Base-by-base conservation (phyloP, 495 filamentous ascomycete genomes). In the Rhizodiscina lignyota region DNA sequence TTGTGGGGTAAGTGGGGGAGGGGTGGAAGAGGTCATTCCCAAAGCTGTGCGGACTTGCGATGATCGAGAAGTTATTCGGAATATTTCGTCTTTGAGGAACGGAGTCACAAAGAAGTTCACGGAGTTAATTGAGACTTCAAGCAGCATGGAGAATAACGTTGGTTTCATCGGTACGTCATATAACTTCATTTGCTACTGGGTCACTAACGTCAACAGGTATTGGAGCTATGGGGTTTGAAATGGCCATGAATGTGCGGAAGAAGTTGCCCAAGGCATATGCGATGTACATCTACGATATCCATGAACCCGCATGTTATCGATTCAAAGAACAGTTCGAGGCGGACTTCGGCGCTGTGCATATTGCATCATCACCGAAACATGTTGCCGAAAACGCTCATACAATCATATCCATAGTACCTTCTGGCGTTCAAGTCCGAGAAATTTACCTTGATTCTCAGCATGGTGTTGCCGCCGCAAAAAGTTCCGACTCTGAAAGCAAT, bases 181-280 rank as follows among this genome's bases (percentile, higher is more conserved):
- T n/a, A 21, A 4, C 27, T 34, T 4, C 21, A 29, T 34, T n/a
- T n/a, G n/a, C n/a, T n/a, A n/a, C n/a, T n/a, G n/a, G n/a, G n/a
- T n/a, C n/a, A 34, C 29, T 41, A 35, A 45, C 24, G 22, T 3
- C 24, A 20, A 33, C 16, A 47, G 44, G 44, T 17, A 40, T 47
- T 20, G 44, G 44, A 35, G 44, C 41, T 4, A 47, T 47, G 44
- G 44, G 44, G n/a, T 47, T 40, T 26, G 28, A 40, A 17, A 47
- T 47, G 44, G 44, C 41, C 11, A 21, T 27, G 15, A 47, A 47
- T 31, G 30, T 47, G 18, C 40, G 40, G 19, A 29, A 32, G 11
- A 40, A 47, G 15, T 24, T 37, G 15, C 23, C 33, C 33, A n/a
- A 34, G 15, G 16, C 10, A 11, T 37, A 40, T 5, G 41, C 32